phyloP scores from a whole-genome alignment of 23 red algal genomes.

The Agarophyton chilense region DNA sequence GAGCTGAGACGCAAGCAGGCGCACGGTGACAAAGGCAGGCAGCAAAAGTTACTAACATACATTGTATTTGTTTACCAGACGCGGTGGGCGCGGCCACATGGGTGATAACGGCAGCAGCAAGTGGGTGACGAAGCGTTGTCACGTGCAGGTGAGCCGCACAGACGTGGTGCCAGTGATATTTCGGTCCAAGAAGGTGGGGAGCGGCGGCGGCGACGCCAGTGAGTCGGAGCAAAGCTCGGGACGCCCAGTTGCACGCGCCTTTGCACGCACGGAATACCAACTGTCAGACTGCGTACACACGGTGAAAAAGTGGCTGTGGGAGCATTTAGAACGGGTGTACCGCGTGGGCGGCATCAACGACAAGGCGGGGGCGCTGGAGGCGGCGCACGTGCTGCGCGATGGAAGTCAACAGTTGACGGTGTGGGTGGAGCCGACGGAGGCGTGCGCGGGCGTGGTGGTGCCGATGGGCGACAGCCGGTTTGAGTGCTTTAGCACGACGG shows the following conservation, averaged over 20 bases:
- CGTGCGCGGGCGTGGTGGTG: neutral
- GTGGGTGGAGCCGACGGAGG: conserved; percentile 56
- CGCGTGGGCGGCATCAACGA: conserved; percentile 39
- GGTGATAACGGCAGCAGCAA: too few relatives aligned
- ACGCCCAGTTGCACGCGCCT: neutral
- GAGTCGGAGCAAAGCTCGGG: neutral
- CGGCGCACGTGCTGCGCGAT: conserved; percentile 1
- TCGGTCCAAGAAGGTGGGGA: neutral
- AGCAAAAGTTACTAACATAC: too few relatives aligned
- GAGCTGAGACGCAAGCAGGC: conserved; percentile 46
- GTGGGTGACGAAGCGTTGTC: conserved; percentile 50
- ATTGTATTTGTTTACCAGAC: neutral
- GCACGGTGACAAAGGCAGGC: too few relatives aligned
- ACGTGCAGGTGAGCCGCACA: conserved; percentile 40
- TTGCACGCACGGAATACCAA: conserved; percentile 24
- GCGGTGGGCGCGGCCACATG: neutral
- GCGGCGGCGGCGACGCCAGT: neutral
- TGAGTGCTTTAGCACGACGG: conserved; percentile 18
- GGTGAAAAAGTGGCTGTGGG: conserved; percentile 16
- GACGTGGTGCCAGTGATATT: conserved; percentile 60
- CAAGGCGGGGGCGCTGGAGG: conserved; percentile 50
- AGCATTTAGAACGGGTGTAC: conserved; percentile 36
- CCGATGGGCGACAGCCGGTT: neutral
- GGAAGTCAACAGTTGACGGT: conserved; percentile 24
- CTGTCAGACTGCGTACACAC: conserved; percentile 9